These are phyloP conservation scores for Nelumbo lutea DNA, from an alignment of 164 flowering plant genomes.

Conservation along the genomic window DNA sequence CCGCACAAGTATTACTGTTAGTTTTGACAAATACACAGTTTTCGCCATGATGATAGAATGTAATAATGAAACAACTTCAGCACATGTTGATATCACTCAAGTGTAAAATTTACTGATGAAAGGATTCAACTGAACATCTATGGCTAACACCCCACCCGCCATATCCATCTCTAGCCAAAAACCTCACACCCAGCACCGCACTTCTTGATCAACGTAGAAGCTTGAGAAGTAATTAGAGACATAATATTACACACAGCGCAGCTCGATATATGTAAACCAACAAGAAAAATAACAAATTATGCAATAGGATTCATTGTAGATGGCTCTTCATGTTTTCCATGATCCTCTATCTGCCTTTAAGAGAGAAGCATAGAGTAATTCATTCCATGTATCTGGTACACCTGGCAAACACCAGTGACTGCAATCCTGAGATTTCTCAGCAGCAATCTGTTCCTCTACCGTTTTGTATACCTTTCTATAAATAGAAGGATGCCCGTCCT, in stretches of 20 bases:
- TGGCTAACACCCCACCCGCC: too few species aligned
- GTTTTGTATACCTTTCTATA: constrained; percentile 52
- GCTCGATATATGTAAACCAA: neutral
- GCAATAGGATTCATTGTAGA: neutral
- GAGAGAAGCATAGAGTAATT: constrained; percentile 66
- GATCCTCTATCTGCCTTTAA: constrained; percentile 36
- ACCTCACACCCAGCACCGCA: neutral
- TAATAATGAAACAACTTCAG: neutral
- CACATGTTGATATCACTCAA: neutral
- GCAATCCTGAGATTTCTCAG: constrained; percentile 57
- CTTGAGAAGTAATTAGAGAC: neutral
- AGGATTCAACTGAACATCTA: too few species aligned
- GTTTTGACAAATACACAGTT: neutral
- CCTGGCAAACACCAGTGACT: constrained; percentile 97
- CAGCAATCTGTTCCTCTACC: neutral
- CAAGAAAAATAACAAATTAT: constrained; percentile 2
- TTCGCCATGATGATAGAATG: neutral
- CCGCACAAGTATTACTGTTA: too few species aligned
- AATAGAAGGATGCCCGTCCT: constrained; percentile 83
- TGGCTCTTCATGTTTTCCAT: constrained; percentile 21
- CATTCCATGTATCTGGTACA: constrained; percentile 88
- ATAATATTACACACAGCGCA: neutral
- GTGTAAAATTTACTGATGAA: too few species aligned
- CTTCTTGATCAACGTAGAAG: neutral
- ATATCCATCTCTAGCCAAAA: too few species aligned